Evolutionary conservation across 192 early-diverging fungal genomes (phyloP).

Genomic region (Allomyces macrogynus): DNA sequence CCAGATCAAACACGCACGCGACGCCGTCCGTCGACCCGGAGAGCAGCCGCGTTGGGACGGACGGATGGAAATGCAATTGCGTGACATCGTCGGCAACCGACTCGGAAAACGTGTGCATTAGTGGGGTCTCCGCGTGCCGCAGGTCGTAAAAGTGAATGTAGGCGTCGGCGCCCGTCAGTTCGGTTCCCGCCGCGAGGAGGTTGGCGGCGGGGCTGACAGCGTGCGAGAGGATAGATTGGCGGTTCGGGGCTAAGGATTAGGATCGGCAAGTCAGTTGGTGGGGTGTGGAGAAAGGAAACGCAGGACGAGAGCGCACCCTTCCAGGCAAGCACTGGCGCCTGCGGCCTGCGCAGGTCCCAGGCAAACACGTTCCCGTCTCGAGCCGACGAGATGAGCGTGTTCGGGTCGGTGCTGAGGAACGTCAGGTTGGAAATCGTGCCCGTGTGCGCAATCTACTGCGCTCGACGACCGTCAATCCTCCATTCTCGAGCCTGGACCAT

Average conservation of each 20-base stretch:
- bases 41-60: slow-evolving; percentile 25
- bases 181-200: slow-evolving; percentile 30
- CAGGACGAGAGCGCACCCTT: slow-evolving; percentile 16
- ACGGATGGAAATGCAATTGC: slow-evolving; percentile 46
- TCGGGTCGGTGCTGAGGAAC: slow-evolving; percentile 1
- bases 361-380: slow-evolving; percentile 35
- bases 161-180: slow-evolving; percentile 18
- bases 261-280: too few species aligned
- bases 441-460: slow-evolving; percentile 13
- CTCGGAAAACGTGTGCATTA: slow-evolving; percentile 23
- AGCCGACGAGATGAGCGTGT: slow-evolving; percentile 37
- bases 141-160: slow-evolving; percentile 28
- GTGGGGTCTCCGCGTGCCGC: slow-evolving; percentile 9
- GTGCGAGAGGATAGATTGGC: slow-evolving; percentile 21
- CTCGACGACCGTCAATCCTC: too few species aligned
- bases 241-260: slow-evolving; percentile 8
- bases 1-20: slow-evolving; percentile 52
- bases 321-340: slow-evolving; percentile 32
- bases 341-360: slow-evolving; percentile 43
- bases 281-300: background rate
- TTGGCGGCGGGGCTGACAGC: slow-evolving; percentile 28
- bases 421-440: slow-evolving; percentile 30
- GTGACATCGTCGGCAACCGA: slow-evolving; percentile 63
- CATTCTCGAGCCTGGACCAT: too few species aligned
- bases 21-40: slow-evolving; percentile 54